Evolutionary conservation across 768 basidiomycete genomes (phyloP).

Genomic region (Tylopilus balloui): DNA sequence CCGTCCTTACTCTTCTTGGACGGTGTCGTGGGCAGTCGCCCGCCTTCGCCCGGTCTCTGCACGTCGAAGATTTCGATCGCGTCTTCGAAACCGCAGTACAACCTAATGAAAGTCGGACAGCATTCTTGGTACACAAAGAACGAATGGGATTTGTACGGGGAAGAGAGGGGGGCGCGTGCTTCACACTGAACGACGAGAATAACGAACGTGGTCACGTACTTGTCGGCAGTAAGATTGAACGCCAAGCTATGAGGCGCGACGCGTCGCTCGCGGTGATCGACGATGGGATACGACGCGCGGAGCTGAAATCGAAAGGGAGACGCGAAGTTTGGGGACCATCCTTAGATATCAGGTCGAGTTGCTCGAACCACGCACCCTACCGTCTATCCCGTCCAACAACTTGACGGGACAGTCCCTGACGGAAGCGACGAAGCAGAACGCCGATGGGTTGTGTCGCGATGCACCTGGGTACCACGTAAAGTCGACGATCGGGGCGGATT

Average conservation of each 20-base stretch:
- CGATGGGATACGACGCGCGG: conserved; percentile 85
- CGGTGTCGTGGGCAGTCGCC: conserved; percentile 63
- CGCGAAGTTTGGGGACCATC: too few species aligned
- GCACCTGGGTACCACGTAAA: conserved; percentile 85
- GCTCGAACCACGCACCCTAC: conserved; percentile 54
- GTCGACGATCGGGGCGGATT: conserved; percentile 72
- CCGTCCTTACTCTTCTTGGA: conserved; percentile 79
- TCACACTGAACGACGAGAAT: not conserved
- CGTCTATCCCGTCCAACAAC: conserved; percentile 74
- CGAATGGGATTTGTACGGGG: not conserved
- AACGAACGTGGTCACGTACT: conserved; percentile 36
- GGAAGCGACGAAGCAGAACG: conserved; percentile 81
- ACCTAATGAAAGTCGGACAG: conserved; percentile 27
- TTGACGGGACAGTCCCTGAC: conserved; percentile 84
- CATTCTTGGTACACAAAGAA: not conserved
- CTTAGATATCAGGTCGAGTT: not conserved
- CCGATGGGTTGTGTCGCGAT: conserved; percentile 46
- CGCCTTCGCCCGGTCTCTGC: conserved; percentile 65
- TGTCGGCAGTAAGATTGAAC: conserved; percentile 66
- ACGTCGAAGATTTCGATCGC: conserved; percentile 86
- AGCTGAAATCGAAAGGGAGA: conserved; percentile 44
- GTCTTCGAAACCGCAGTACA: conserved; percentile 85
- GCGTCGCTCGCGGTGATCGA: conserved; percentile 91
- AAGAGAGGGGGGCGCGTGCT: too few species aligned
- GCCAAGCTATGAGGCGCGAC: conserved; percentile 81